phyloP scores from a whole-genome alignment of 1,284 basidiomycete species.

The Athelia psychrophila region DNA sequence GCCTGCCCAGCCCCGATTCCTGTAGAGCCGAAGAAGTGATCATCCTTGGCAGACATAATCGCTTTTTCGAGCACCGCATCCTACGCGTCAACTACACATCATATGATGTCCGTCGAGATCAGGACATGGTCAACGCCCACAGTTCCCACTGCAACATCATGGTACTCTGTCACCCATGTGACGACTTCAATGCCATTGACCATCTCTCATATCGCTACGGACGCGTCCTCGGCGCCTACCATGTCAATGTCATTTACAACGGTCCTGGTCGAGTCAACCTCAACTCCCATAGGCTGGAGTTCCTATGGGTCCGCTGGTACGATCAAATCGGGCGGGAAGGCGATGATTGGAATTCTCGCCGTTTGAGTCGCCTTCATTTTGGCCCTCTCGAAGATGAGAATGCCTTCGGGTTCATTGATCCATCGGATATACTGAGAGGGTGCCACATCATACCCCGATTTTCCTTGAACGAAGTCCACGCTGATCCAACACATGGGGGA shows the following conservation, averaged over 20 bases:
- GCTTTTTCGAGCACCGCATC: conserved; percentile 27
- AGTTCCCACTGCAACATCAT: conserved; percentile 30
- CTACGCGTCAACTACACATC: conserved; percentile 41
- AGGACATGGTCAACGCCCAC: conserved; percentile 35
- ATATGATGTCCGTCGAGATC: conserved; percentile 35
- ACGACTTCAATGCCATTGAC: conserved; percentile 16
- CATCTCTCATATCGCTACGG: not conserved
- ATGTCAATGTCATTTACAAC: not conserved
- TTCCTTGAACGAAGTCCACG: not conserved
- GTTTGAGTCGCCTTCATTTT: conserved; percentile 12
- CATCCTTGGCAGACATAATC: conserved; percentile 20
- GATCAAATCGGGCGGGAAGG: not conserved
- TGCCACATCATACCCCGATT: conserved; percentile 11
- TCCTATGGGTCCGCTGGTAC: conserved; percentile 13
- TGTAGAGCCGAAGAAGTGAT: not conserved
- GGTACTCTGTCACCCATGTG: too few species aligned
- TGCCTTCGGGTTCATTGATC: conserved; percentile 12
- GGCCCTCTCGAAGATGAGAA: not conserved
- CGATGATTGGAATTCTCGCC: not conserved
- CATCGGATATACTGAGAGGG: conserved; percentile 3
- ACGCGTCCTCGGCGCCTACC: not conserved
- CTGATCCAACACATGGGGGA: conserved; percentile 3
- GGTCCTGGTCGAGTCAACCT: not conserved
- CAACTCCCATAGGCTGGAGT: not conserved
- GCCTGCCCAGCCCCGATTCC: not conserved